phyloP scores from a whole-genome alignment of 352 stramenopile species.

The Phytopythium mirpurense region DNA sequence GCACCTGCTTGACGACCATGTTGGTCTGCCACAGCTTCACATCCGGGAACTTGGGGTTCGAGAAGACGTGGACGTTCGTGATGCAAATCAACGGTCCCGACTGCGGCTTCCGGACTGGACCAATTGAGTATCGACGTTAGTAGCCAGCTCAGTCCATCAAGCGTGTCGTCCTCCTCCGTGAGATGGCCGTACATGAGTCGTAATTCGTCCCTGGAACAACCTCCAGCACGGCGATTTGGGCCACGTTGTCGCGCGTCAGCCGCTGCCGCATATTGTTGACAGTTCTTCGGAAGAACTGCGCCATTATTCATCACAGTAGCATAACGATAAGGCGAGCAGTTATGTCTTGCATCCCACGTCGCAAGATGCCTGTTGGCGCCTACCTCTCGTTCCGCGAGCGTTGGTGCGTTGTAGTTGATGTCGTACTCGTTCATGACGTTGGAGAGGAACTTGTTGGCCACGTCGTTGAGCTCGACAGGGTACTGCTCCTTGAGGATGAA shows the following conservation, averaged over 20 bases:
- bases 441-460: slow-evolving; percentile 67
- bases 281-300: slow-evolving; percentile 35
- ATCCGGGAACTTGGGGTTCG: slow-evolving; percentile 97
- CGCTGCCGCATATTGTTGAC: slow-evolving; percentile 70
- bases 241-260: slow-evolving; percentile 97
- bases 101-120: slow-evolving; percentile 28
- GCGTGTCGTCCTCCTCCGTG: too few relatives aligned
- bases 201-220: slow-evolving; percentile 78
- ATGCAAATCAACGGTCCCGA: slow-evolving; percentile 89
- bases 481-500: slow-evolving; percentile 91
- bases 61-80: slow-evolving; percentile 98
- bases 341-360: not conserved
- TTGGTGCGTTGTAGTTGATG: slow-evolving; percentile 63
- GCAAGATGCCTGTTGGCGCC: too few relatives aligned
- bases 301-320: not conserved
- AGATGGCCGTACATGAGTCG: slow-evolving; percentile 57
- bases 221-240: slow-evolving; percentile 96
- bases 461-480: slow-evolving; percentile 97
- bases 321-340: not conserved
- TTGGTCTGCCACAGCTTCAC: slow-evolving; percentile 98
- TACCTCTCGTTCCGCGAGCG: slow-evolving; percentile 56
- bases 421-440: slow-evolving; percentile 75
- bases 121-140: not conserved
- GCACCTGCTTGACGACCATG: slow-evolving; percentile 80
- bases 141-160: not conserved